Evolutionary conservation across 345 rosid species (phyloP).

Genomic region (Corchorus capsularis): DNA sequence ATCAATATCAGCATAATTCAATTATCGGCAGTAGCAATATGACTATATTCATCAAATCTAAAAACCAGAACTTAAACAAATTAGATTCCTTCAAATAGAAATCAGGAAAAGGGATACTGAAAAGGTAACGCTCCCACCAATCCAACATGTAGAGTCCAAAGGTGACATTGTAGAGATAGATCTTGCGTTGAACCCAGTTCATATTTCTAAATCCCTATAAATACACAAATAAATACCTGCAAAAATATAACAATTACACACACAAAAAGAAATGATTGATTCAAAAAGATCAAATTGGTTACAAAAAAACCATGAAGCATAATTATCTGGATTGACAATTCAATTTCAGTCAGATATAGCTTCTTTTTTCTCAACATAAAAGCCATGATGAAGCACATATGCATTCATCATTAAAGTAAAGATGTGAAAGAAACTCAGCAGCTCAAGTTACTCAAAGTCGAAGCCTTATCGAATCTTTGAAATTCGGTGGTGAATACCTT

Average conservation of each 20-base stretch:
- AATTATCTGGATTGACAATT: neutral
- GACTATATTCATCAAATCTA: neutral
- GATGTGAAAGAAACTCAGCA: neutral
- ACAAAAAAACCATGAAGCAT: neutral
- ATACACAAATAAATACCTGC: neutral
- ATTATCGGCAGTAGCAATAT: no score
- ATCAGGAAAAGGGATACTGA: conserved; percentile 76
- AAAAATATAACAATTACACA: neutral
- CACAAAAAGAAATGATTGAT: neutral
- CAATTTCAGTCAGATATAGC: neutral
- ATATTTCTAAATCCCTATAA: conserved; percentile 41
- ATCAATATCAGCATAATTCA: neutral
- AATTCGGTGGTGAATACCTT: neutral
- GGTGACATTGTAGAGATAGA: conserved; percentile 93
- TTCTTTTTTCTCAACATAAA: neutral
- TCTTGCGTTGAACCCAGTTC: conserved; percentile 97
- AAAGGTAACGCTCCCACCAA: conserved; percentile 98
- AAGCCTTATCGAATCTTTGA: neutral
- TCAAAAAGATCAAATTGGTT: neutral
- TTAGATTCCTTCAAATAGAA: conserved; percentile 3
- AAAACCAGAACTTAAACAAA: conserved; percentile 17
- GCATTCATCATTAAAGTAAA: neutral
- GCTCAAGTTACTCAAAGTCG: neutral
- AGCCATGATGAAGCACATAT: neutral
- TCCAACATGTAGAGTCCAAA: conserved; percentile 98